Base-by-base conservation (phyloP, 345 rosid genomes). In the Euphorbia tirucalli region DNA sequence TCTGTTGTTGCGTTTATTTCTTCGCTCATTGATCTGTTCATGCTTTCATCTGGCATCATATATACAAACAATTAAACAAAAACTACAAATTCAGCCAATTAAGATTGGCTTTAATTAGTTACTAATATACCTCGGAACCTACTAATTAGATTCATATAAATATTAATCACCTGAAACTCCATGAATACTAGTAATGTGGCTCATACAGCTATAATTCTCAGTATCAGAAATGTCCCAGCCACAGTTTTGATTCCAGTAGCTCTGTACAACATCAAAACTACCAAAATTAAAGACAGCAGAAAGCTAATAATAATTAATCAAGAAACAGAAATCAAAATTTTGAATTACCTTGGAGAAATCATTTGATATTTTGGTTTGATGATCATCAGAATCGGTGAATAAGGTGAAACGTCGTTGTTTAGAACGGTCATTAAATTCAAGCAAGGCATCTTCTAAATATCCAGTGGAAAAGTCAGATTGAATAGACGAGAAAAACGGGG, bases 391-490 rank as follows among this genome's bases (percentile, higher is more conserved):
- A 16, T 75, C 82, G 65, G 43, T 11, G 69, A 49, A 77, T 54
- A 82, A 14, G 21, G 78, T 44, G 79, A 91, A 73, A 35, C 96
- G 88, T 66, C 93, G 79, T 56, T 92, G 82, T 83, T 91, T 93
- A 68, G 90, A 85, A 61, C 85, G 76, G 65, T 84, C 93, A n/a
- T 76, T 79, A 48, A 85, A 87, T 76, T 88, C 91, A 3, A 87
- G 75, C 70, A 93, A 73, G 30, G 96, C 98, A 67, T 93, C 98
- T 75, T 93, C 92, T 19, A 93, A 84, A 65, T 93, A 93, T 41
- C 98, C 98, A 60, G 96, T 85, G 18, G 98, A 91, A n/a, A 85
- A 78, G 74, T 87, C 93, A 60, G 85, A 76, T 58, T 81, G 80
- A 4, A 71, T 50, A 69, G 83, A 59, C 16, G 85, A 83, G 73